Percentiles rank a stretch among this genome's conserved stretches.
Evolutionary conservation across 192 early-diverging fungal species (phyloP).

Genomic region (Spinellus fusiger): DNA sequence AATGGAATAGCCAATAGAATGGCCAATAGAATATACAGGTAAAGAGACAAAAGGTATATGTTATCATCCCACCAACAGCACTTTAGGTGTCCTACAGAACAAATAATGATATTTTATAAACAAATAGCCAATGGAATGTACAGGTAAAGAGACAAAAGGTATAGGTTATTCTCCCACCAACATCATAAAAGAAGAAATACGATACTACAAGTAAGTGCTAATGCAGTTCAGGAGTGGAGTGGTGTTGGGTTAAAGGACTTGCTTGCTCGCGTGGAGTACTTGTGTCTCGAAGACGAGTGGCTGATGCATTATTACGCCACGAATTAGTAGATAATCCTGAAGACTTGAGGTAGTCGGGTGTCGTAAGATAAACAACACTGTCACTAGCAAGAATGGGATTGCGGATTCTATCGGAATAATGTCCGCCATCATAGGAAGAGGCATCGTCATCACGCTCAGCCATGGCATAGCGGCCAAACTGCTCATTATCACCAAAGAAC

Average conservation of each 20-base stretch:
- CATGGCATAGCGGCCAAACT: constrained; percentile 20
- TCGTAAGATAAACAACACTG: constrained; percentile 20
- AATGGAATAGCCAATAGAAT: no score
- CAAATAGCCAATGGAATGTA: no score
- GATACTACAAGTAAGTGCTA: not conserved
- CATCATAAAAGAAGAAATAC: not conserved
- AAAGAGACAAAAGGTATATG: not conserved
- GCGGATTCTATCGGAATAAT: not conserved
- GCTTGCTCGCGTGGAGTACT: not conserved
- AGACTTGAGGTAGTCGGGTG: constrained; percentile 23
- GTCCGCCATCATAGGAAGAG: not conserved
- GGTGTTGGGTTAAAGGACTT: no score
- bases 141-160: no score
- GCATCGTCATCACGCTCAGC: not conserved
- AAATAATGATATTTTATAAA: not conserved
- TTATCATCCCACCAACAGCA: no score
- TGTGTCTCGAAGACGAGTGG: not conserved
- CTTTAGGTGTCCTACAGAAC: no score
- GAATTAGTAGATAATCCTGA: not conserved
- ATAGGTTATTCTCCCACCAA: not conserved
- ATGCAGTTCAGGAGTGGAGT: not conserved
- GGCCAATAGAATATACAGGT: no score
- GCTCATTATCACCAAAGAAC: constrained; percentile 30
- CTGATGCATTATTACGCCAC: not conserved
- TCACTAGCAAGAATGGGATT: not conserved